Percentiles rank a stretch among this genome's conserved stretches.
Evolutionary conservation across 2,329 filamentous ascomycete genomes (phyloP).

Genomic region (Alternaria sp.): DNA sequence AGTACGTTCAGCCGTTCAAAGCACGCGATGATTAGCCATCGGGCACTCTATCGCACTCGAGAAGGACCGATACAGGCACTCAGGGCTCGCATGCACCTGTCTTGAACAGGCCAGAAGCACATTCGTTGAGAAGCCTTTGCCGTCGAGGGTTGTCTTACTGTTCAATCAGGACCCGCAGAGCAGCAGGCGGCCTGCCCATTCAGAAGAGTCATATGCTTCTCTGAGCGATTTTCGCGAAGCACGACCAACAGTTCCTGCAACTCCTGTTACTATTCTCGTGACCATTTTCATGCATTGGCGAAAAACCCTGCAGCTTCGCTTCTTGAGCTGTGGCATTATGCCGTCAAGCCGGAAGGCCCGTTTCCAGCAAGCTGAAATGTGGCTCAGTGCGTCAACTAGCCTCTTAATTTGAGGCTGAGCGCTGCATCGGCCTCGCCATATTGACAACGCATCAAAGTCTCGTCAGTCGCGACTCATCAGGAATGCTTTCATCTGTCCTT

Average conservation of each 20-base stretch:
- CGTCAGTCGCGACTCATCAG: constrained; percentile 23
- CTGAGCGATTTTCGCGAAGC: constrained; percentile 37
- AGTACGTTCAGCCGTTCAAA: constrained; percentile 22
- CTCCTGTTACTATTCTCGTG: constrained; percentile 40
- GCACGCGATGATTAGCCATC: constrained; percentile 29
- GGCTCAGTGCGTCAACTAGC: constrained; percentile 41
- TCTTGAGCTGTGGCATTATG: constrained; percentile 22
- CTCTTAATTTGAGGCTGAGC: constrained; percentile 47
- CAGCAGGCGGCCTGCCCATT: constrained; percentile 34
- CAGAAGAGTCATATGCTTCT: constrained; percentile 44
- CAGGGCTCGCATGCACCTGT: constrained; percentile 39
- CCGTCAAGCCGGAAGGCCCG: constrained; percentile 38
- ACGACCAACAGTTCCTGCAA: constrained; percentile 32
- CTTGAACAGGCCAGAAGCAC: constrained; percentile 30
- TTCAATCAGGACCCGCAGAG: constrained; percentile 43
- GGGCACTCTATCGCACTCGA: constrained; percentile 22
- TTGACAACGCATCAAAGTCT: constrained; percentile 45
- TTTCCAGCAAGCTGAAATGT: constrained; percentile 41
- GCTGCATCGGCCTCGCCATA: constrained; percentile 41
- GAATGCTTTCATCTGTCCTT: constrained; percentile 12
- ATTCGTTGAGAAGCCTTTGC: constrained; percentile 36
- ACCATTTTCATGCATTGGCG: constrained; percentile 30
- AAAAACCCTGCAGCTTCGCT: constrained; percentile 29
- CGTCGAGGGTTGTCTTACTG: constrained; percentile 29
- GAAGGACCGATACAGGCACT: constrained; percentile 27